phyloP scores from a whole-genome alignment of 768 basidiomycete genomes.

The Candolleomyces aberdarensis region DNA sequence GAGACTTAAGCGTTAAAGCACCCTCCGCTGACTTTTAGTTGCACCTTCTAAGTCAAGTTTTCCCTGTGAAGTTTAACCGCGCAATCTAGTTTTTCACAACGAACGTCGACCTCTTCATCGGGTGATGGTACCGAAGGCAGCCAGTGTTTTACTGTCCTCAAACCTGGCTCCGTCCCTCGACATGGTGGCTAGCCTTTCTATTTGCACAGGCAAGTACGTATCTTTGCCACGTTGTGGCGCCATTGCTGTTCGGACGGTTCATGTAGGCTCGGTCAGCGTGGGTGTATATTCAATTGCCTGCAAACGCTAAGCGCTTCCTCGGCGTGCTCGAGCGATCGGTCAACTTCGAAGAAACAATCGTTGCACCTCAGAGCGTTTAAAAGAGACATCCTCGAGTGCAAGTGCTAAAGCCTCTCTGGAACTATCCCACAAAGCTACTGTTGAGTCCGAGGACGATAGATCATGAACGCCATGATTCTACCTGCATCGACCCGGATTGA shows the following conservation, averaged over 20 bases:
- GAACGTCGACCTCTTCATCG: slow-evolving; percentile 77
- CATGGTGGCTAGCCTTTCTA: slow-evolving; percentile 87
- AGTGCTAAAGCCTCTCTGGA: not conserved
- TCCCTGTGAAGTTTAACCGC: slow-evolving; percentile 69
- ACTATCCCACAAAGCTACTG: slow-evolving; percentile 1
- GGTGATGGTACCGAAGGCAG: slow-evolving; percentile 88
- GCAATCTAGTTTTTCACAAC: slow-evolving; percentile 84
- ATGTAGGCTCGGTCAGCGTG: slow-evolving; percentile 83
- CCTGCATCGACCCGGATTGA: not conserved
- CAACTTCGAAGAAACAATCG: slow-evolving; percentile 28
- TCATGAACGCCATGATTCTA: not conserved
- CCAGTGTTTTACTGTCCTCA: slow-evolving; percentile 92
- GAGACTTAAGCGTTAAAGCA: no score
- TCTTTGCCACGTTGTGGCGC: not conserved
- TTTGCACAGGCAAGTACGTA: slow-evolving; percentile 84
- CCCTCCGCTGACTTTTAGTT: slow-evolving; percentile 1
- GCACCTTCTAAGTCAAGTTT: slow-evolving; percentile 47
- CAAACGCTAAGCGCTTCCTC: slow-evolving; percentile 78
- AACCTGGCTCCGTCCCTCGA: slow-evolving; percentile 86
- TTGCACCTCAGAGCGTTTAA: not conserved
- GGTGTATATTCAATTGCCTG: slow-evolving; percentile 96
- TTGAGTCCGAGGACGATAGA: slow-evolving; percentile 2
- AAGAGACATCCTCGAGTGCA: not conserved
- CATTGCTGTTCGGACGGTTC: not conserved
- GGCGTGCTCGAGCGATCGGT: slow-evolving; percentile 70